Percentiles rank a stretch among this genome's conserved stretches.
phyloP scores from a whole-genome alignment of 176 grass and related monocot species.

The Hsuehochloa calcarea region DNA sequence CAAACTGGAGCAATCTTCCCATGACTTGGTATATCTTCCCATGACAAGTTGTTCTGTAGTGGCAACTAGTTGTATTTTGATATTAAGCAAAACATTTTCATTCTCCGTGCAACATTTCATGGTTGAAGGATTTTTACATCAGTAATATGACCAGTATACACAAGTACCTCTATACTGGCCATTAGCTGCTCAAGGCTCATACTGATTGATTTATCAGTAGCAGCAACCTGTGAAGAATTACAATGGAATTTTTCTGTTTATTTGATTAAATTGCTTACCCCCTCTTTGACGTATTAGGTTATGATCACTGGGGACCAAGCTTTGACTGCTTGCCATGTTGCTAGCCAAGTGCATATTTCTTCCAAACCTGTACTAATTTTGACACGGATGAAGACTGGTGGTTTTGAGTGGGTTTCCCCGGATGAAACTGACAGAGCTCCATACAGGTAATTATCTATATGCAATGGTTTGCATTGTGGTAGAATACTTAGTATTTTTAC shows the following conservation, averaged over 20 bases:
- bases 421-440: constrained; percentile 84
- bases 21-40: constrained; percentile 82
- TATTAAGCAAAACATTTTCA: neutral
- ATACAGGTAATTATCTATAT: constrained; percentile 63
- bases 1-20: constrained; percentile 85
- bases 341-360: constrained; percentile 91
- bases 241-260: constrained; percentile 5
- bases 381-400: constrained; percentile 47
- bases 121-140: neutral
- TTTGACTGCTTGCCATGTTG: constrained; percentile 95
- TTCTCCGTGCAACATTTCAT: neutral
- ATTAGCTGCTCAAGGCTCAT: neutral
- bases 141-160: neutral
- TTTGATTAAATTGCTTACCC: constrained; percentile 32
- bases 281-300: constrained; percentile 52
- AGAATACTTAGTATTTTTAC: neutral
- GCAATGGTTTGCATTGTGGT: neutral
- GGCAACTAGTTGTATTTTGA: neutral
- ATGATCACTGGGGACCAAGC: constrained; percentile 99
- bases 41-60: neutral
- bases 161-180: neutral
- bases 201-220: neutral
- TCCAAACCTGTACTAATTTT: constrained; percentile 81
- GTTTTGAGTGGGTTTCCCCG: constrained; percentile 87
- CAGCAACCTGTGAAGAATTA: neutral